phyloP scores from a whole-genome alignment of 768 basidiomycete species.

The Cystofilobasidium capitatum region DNA sequence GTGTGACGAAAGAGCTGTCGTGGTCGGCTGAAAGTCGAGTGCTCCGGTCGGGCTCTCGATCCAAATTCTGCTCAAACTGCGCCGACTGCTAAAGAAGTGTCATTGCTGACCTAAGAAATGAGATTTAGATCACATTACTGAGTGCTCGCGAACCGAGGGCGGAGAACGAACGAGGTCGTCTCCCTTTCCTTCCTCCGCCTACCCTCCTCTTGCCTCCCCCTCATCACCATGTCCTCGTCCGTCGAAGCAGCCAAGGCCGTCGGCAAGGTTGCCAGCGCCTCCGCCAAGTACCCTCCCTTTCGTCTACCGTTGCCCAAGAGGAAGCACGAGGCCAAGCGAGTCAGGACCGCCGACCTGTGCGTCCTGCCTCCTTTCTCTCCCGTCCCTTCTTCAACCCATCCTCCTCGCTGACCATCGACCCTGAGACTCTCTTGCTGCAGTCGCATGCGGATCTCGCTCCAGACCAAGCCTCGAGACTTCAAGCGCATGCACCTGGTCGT shows the following conservation, averaged over 20 bases:
- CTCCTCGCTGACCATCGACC: not conserved
- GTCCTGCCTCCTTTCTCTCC: not conserved
- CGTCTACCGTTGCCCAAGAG: not conserved
- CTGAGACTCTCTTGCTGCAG: not conserved
- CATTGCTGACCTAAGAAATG: too few relatives aligned
- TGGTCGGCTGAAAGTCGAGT: not conserved
- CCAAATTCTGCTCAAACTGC: not conserved
- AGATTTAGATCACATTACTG: too few relatives aligned
- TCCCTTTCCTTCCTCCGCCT: not conserved
- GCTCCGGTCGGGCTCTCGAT: not conserved
- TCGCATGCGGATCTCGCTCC: conserved; percentile 4
- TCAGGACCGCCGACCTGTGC: not conserved
- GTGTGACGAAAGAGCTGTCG: not conserved
- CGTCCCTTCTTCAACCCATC: not conserved
- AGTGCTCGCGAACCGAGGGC: too few relatives aligned
- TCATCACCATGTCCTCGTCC: not conserved
- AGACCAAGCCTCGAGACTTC: conserved; percentile 2
- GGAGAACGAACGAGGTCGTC: not conserved
- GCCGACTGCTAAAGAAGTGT: too few relatives aligned
- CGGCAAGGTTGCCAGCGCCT: not conserved
- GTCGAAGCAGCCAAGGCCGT: too few relatives aligned
- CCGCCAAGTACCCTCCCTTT: not conserved
- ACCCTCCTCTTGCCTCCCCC: not conserved
- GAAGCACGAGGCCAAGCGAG: not conserved
- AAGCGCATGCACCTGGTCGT: not conserved